phyloP scores from a whole-genome alignment of 2,329 filamentous ascomycete species.

The Coniochaeta sp. region DNA sequence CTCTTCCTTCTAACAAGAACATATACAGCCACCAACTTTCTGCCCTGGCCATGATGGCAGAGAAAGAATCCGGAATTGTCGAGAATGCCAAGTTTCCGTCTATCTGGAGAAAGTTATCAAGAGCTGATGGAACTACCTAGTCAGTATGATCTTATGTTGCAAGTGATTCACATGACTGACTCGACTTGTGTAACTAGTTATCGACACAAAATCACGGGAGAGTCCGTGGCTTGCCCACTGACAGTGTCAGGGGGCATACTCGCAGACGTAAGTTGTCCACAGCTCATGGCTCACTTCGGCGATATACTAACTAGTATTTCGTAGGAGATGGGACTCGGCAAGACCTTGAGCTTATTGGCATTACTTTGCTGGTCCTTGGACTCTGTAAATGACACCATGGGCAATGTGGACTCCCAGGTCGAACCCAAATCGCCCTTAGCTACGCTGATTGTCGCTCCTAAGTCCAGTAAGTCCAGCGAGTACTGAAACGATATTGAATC shows the following conservation, averaged over 20 bases:
- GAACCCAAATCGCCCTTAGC: slow-evolving; percentile 5
- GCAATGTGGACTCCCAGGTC: background rate
- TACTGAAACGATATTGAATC: background rate
- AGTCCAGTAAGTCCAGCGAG: slow-evolving; percentile 6
- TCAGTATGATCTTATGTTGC: slow-evolving; percentile 6
- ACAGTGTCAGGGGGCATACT: slow-evolving; percentile 20
- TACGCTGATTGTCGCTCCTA: slow-evolving; percentile 17
- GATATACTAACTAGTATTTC: background rate
- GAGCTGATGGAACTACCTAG: background rate
- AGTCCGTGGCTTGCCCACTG: slow-evolving; percentile 2
- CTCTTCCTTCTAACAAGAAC: background rate
- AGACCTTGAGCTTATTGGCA: slow-evolving; percentile 21
- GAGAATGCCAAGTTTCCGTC: slow-evolving; percentile 13
- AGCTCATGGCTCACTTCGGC: background rate
- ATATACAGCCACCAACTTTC: slow-evolving; percentile 17
- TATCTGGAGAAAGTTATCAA: slow-evolving; percentile 11
- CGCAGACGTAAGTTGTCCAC: slow-evolving; percentile 18
- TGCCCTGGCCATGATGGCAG: slow-evolving; percentile 22
- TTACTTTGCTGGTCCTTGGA: slow-evolving; percentile 19
- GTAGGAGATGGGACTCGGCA: slow-evolving; percentile 28
- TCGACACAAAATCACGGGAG: slow-evolving; percentile 13
- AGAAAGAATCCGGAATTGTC: slow-evolving; percentile 17
- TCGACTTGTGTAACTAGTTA: slow-evolving; percentile 5
- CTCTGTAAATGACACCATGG: slow-evolving; percentile 1
- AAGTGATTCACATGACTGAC: slow-evolving; percentile 1